These are phyloP conservation scores for Debaryomyces psychrophilus DNA, from an alignment of 1,139 yeast species.

Conservation along the genomic window DNA sequence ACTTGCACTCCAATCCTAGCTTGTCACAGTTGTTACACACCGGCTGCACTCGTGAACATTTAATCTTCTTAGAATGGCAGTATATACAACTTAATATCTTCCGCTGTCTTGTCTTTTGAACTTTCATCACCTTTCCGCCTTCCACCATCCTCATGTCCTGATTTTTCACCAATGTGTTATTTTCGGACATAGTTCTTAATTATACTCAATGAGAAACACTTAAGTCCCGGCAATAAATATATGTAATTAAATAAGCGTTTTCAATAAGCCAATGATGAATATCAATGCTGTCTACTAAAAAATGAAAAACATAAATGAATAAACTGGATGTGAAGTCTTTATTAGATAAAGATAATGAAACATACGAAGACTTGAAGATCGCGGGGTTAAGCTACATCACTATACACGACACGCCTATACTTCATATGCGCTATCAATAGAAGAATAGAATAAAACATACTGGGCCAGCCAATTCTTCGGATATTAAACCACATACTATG, in stretches of 20 bases:
- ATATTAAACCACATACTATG: no score
- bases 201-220: background rate
- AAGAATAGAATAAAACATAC: no score
- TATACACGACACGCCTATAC: background rate
- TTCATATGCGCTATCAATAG: background rate
- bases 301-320: background rate
- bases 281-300: background rate
- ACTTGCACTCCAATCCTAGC: conserved; percentile 49
- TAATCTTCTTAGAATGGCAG: conserved; percentile 64
- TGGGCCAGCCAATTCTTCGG: no score
- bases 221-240: background rate
- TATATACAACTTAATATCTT: conserved; percentile 60
- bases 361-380: background rate
- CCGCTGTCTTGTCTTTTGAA: conserved; percentile 62
- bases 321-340: background rate
- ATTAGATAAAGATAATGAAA: background rate
- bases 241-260: background rate
- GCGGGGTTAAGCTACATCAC: conserved; percentile 5
- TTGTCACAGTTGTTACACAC: conserved; percentile 54
- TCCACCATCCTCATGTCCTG: conserved; percentile 15
- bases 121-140: conserved; percentile 55
- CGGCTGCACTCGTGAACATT: conserved; percentile 55
- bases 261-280: background rate
- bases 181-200: conserved; percentile 4
- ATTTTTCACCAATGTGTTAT: background rate